These are phyloP conservation scores for Didymella segeticola DNA, from an alignment of 2,329 filamentous ascomycete species.

Conservation along the genomic window DNA sequence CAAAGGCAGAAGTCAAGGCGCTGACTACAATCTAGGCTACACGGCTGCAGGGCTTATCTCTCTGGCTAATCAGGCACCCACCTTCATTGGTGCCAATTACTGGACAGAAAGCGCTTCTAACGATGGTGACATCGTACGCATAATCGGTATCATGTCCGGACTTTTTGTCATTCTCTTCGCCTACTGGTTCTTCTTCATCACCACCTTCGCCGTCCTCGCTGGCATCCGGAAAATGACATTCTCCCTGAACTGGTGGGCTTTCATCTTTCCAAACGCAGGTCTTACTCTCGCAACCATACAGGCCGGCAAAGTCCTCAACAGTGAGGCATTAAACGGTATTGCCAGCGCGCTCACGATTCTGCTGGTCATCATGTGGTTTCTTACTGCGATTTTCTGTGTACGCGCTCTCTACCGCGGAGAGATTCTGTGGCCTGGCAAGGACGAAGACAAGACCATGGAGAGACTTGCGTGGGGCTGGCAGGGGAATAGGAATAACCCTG, in stretches of 20 bases:
- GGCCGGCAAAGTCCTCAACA: constrained; percentile 61
- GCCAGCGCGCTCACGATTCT: constrained; percentile 63
- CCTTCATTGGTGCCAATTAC: constrained; percentile 43
- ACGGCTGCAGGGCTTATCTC: constrained; percentile 52
- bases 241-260: constrained; percentile 60
- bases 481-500: constrained; percentile 25
- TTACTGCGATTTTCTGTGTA: constrained; percentile 58
- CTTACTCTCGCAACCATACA: constrained; percentile 67
- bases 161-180: constrained; percentile 58
- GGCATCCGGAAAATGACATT: constrained; percentile 50
- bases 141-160: constrained; percentile 53
- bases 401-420: constrained; percentile 59
- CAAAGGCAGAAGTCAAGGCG: constrained; percentile 56
- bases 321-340: constrained; percentile 60
- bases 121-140: constrained; percentile 49
- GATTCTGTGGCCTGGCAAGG: constrained; percentile 62
- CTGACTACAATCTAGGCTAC: constrained; percentile 55
- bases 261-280: constrained; percentile 71
- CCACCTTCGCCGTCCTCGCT: constrained; percentile 47
- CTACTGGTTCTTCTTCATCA: constrained; percentile 60
- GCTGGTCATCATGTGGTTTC: constrained; percentile 63
- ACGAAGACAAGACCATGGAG: constrained; percentile 43
- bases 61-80: constrained; percentile 52
- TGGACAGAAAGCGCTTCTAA: constrained; percentile 40
- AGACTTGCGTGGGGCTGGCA: constrained; percentile 34